A percentile compares a stretch with the other conserved stretches of the same genome.
phyloP scores from a whole-genome alignment of 2,329 filamentous ascomycete genomes.

The Lasiodiplodia theobromae region DNA sequence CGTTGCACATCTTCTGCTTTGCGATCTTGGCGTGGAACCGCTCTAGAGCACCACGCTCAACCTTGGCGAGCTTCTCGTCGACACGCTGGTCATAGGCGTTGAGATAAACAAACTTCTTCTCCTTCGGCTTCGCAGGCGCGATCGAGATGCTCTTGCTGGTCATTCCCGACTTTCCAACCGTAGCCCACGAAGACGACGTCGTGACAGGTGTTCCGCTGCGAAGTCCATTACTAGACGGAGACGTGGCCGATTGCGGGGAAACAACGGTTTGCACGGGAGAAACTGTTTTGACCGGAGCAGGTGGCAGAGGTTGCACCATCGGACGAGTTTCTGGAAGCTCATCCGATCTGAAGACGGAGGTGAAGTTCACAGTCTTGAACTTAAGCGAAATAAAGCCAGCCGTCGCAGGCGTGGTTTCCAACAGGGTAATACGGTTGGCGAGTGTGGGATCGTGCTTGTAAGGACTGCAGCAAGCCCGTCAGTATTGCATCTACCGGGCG shows the following conservation, averaged over 20 bases:
- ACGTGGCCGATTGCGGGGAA: conserved; percentile 30
- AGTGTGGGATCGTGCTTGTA: conserved; percentile 51
- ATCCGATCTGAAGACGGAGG: conserved; percentile 51
- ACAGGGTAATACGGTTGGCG: conserved; percentile 51
- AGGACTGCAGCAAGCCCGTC: conserved; percentile 32
- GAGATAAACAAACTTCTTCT: conserved; percentile 47
- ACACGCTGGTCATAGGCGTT: conserved; percentile 53
- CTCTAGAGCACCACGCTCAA: conserved; percentile 38
- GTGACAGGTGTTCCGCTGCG: conserved; percentile 32
- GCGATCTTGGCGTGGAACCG: conserved; percentile 40
- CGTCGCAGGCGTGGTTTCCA: conserved; percentile 53
- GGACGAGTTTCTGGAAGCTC: conserved; percentile 46
- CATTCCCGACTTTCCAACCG: conserved; percentile 70
- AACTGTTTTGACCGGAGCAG: conserved; percentile 31
- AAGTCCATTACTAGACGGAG: conserved; percentile 33
- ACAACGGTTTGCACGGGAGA: conserved; percentile 24
- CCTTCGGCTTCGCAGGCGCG: conserved; percentile 40
- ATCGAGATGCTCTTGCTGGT: conserved; percentile 82
- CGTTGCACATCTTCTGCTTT: conserved; percentile 47
- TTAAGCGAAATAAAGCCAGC: conserved; percentile 52
- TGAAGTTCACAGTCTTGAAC: conserved; percentile 49
- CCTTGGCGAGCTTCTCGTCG: conserved; percentile 46
- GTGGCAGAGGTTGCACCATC: conserved; percentile 29
- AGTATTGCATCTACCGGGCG: neutral
- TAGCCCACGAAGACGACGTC: conserved; percentile 43